A percentile compares a stretch with the other conserved stretches of the same genome.
phyloP scores from a whole-genome alignment of 2,329 filamentous ascomycete species.

The Truncatella angustata region DNA sequence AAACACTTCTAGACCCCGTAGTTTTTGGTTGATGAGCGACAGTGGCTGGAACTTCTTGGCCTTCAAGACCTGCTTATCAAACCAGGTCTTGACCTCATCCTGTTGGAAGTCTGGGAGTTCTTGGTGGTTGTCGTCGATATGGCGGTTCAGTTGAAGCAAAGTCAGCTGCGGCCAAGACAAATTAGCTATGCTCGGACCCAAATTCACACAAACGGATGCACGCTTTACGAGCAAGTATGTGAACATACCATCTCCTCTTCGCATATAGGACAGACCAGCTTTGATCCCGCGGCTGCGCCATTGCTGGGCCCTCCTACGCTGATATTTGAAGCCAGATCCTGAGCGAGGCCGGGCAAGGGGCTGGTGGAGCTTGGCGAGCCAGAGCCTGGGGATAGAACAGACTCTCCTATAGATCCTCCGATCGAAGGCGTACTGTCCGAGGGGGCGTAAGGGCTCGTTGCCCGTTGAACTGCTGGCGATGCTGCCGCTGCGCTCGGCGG shows the following conservation, averaged over 20 bases:
- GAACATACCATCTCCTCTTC: slow-evolving; percentile 86
- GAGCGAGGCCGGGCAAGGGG: slow-evolving; percentile 66
- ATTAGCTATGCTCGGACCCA: slow-evolving; percentile 15
- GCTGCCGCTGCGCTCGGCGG: slow-evolving; percentile 42
- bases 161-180: slow-evolving; percentile 63
- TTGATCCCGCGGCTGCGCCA: slow-evolving; percentile 57
- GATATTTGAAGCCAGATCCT: slow-evolving; percentile 80
- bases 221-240: slow-evolving; percentile 21
- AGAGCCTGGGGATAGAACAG: slow-evolving; percentile 57
- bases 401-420: slow-evolving; percentile 61
- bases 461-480: slow-evolving; percentile 39
- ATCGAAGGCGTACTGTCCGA: slow-evolving; percentile 75
- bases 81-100: slow-evolving; percentile 96
- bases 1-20: slow-evolving; percentile 89
- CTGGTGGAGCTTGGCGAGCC: slow-evolving; percentile 40
- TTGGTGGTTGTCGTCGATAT: slow-evolving; percentile 84
- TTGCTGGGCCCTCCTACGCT: slow-evolving; percentile 59
- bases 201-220: neutral
- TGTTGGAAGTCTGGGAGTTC: slow-evolving; percentile 86
- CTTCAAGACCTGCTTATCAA: slow-evolving; percentile 90
- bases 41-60: slow-evolving; percentile 91
- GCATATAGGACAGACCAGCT: slow-evolving; percentile 94
- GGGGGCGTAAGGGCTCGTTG: slow-evolving; percentile 49
- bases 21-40: slow-evolving; percentile 87
- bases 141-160: slow-evolving; percentile 83